Percentiles rank a stretch among this genome's conserved stretches.
Evolutionary conservation across 805 yeast genomes (phyloP).

Genomic region (Teunomyces tritomae): DNA sequence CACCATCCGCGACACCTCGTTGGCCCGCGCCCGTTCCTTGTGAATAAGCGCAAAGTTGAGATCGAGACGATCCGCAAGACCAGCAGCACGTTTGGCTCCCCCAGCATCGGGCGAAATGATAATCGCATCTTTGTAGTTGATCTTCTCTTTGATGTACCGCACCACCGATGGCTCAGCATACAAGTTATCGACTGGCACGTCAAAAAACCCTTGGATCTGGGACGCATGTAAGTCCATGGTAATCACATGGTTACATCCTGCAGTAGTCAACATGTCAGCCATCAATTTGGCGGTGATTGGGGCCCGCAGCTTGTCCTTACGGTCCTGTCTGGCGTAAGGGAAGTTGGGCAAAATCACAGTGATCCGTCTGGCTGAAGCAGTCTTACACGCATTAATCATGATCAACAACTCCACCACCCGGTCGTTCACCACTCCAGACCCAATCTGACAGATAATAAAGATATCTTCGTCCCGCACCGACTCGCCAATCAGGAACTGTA

Average conservation of each 20-base stretch:
- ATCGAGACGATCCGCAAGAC: conserved; percentile 75
- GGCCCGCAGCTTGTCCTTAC: conserved; percentile 81
- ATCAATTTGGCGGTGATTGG: conserved; percentile 83
- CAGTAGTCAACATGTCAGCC: conserved; percentile 79
- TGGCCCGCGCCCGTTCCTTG: conserved; percentile 80
- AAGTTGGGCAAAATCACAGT: conserved; percentile 81
- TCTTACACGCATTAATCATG: conserved; percentile 79
- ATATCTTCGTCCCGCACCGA: conserved; percentile 84
- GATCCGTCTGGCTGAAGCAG: conserved; percentile 79
- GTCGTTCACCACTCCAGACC: conserved; percentile 76
- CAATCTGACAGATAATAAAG: conserved; percentile 74
- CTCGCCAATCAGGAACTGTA: conserved; percentile 73
- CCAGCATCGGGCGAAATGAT: conserved; percentile 88
- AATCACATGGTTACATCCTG: conserved; percentile 83
- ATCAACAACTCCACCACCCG: conserved; percentile 69
- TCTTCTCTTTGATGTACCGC: conserved; percentile 64
- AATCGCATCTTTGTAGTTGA: conserved; percentile 60
- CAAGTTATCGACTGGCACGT: conserved; percentile 78
- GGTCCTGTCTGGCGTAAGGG: conserved; percentile 87
- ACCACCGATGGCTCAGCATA: conserved; percentile 84
- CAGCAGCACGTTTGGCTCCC: conserved; percentile 88
- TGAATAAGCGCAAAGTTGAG: conserved; percentile 81
- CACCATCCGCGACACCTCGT: conserved; percentile 82
- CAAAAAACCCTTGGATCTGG: conserved; percentile 83
- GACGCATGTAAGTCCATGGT: conserved; percentile 90